These are phyloP conservation scores for Lolium rigidum DNA, from an alignment of 176 grass and related monocot species.

Conservation along the genomic window DNA sequence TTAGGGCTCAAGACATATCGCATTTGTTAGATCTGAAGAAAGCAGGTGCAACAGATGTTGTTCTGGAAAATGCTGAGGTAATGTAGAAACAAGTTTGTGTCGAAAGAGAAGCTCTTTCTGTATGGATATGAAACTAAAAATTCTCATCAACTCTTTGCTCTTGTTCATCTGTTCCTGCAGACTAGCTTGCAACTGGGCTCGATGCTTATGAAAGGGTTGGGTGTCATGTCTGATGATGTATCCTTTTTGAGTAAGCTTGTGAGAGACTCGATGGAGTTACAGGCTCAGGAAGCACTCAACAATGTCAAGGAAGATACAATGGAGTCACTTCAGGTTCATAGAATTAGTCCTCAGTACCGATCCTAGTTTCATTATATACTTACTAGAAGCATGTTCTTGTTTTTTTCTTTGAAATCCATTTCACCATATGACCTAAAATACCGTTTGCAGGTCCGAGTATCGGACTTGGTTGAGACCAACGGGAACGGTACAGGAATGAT, in stretches of 20 bases:
- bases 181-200: slow-evolving; percentile 93
- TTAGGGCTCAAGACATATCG: slow-evolving; percentile 69
- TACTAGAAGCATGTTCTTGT: neutral
- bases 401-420: slow-evolving; percentile 4
- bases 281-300: slow-evolving; percentile 82
- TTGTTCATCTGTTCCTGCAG: slow-evolving; percentile 55
- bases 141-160: neutral
- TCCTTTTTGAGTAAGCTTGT: slow-evolving; percentile 93
- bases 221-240: slow-evolving; percentile 98
- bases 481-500: slow-evolving; percentile 50
- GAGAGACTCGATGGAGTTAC: slow-evolving; percentile 87
- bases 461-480: slow-evolving; percentile 69
- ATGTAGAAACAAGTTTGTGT: slow-evolving; percentile 18
- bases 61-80: slow-evolving; percentile 97
- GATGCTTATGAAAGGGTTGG: slow-evolving; percentile 80
- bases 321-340: slow-evolving; percentile 81
- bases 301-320: slow-evolving; percentile 56
- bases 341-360: neutral
- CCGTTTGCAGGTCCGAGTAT: slow-evolving; percentile 73
- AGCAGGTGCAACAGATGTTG: slow-evolving; percentile 88
- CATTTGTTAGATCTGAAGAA: slow-evolving; percentile 94
- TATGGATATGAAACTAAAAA: slow-evolving; percentile 14
- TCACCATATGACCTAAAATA: slow-evolving; percentile 39
- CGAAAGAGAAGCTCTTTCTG: neutral
- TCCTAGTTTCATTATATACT: neutral